Evolutionary conservation across 306 rosid species (phyloP), one percentile per base, ranked within the genome.

Genomic region (Nissolia schottii): DNA sequence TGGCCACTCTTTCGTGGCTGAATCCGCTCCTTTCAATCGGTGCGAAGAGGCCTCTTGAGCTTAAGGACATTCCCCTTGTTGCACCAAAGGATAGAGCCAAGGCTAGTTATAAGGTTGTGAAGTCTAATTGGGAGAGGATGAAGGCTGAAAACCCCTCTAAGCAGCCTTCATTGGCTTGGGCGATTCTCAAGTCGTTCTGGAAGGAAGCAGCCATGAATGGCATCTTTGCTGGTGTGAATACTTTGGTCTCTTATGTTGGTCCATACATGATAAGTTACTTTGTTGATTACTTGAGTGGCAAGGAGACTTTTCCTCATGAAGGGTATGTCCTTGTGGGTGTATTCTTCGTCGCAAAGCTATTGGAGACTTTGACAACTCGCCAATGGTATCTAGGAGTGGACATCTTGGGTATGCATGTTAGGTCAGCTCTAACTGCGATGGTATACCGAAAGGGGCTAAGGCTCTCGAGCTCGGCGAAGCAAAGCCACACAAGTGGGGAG

Each of bases 351-450:
- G 89, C 97, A 4, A 91, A 91, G 89, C 88, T 91, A 55, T 86
- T 91, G 79, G 97, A 91, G 91, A 91, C 96, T 53, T 16, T 91
- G 69, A 87, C 97, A 1, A 87, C 91, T 24, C 78, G 97, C 68
- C 97, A 91, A 58, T 91, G 97, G 97, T 91, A 91, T 79, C 83
- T 91, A 2, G 96, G 97, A 63, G 97, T 91, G 32, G 97, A 91
- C 80, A 91, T 91, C 55, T 81, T 91, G 87, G 97, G 97, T 10
- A 91, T 91, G 96, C 97, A 87, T 77, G 96, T 89, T 20, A 89
- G 96, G 67, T 91, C 97, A 24, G 92, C 96, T 66, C 83, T 91
- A 70, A 91, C 97, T 2, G 97, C 97, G 11, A 83, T 89, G 92
- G 97, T 91, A 25, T 91, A 87, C 66, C 75, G 46, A 32, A 91